A percentile compares a stretch with the other conserved stretches of the same genome.
Conservation (phyloP, 2,329 filamentous ascomycete species). For the Gliomastix tumulicola region DNA sequence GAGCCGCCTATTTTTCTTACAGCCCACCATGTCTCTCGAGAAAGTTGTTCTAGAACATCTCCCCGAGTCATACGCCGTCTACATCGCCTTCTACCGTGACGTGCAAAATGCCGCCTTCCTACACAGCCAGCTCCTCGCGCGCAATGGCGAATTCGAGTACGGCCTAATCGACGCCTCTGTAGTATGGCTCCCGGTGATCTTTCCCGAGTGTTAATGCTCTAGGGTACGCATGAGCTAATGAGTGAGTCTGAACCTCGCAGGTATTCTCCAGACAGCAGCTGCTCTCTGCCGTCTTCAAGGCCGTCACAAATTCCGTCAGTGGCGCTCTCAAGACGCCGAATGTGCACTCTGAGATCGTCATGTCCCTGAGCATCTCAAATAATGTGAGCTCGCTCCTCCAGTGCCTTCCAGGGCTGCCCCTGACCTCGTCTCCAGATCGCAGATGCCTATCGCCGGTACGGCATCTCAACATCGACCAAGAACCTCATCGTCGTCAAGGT, state of each 20-base stretch:
- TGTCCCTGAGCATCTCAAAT: conserved; percentile 71
- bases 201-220: too few relatives aligned
- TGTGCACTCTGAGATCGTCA: conserved; percentile 83
- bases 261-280: conserved; percentile 67
- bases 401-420: too few relatives aligned
- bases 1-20: too few relatives aligned
- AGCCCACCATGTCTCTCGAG: conserved; percentile 47
- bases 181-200: too few relatives aligned
- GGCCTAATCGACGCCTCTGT: conserved; percentile 83
- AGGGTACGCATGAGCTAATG: too few relatives aligned
- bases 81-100: conserved; percentile 68
- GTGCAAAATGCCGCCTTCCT: conserved; percentile 74
- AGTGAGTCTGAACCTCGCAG: conserved; percentile 33
- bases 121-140: conserved; percentile 74
- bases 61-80: conserved; percentile 57
- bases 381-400: conserved; percentile 47
- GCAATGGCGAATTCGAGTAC: conserved; percentile 84
- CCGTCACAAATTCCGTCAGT: conserved; percentile 59
- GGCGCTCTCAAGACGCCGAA: conserved; percentile 69
- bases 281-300: conserved; percentile 69
- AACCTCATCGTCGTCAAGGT: conserved; percentile 79
- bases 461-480: conserved; percentile 64
- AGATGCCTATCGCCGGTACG: conserved; percentile 85
- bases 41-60: conserved; percentile 70
- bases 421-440: conserved; percentile 56